A percentile compares a stretch with the other conserved stretches of the same genome.
These are phyloP conservation scores for Apiospora marii DNA, from an alignment of 2,329 filamentous ascomycete species.

Conservation along the genomic window DNA sequence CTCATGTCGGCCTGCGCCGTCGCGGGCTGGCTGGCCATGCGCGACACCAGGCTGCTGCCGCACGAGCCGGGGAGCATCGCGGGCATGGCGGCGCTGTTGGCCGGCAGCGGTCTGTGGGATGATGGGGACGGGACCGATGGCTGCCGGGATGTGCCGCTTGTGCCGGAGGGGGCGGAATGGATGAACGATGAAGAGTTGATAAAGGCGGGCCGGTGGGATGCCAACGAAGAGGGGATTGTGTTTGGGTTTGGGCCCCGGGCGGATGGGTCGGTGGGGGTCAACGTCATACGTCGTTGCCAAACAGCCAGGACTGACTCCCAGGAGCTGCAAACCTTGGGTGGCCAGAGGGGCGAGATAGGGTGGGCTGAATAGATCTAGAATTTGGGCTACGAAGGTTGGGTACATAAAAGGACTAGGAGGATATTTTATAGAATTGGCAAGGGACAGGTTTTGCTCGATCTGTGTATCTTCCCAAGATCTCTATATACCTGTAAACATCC, in stretches of 20 bases:
- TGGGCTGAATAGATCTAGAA: not conserved
- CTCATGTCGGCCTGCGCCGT: slow-evolving; percentile 39
- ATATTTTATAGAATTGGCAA: not conserved
- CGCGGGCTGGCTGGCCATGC: slow-evolving; percentile 35
- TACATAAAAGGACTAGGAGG: not conserved
- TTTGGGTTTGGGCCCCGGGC: slow-evolving; percentile 30
- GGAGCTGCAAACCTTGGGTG: not conserved
- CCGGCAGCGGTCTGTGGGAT: slow-evolving; percentile 36
- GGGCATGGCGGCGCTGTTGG: slow-evolving; percentile 38
- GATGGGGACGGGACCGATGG: not conserved
- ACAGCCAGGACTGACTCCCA: not conserved
- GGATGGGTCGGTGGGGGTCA: slow-evolving; percentile 19
- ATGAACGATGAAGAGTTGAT: slow-evolving; percentile 32
- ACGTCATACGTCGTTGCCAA: not conserved
- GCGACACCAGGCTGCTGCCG: slow-evolving; percentile 36
- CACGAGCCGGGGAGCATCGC: slow-evolving; percentile 43
- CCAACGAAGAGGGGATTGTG: not conserved
- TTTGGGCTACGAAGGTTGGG: not conserved
- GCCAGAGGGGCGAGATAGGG: not conserved
- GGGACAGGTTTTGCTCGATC: too few relatives aligned
- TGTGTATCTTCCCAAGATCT: too few relatives aligned
- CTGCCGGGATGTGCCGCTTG: slow-evolving; percentile 4
- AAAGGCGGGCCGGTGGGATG: slow-evolving; percentile 30
- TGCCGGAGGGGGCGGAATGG: slow-evolving; percentile 40
- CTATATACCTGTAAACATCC: too few relatives aligned